Percentiles rank a stretch among this genome's conserved stretches.
Evolutionary conservation across 768 basidiomycete genomes (phyloP).

Genomic region (Imleria badia): DNA sequence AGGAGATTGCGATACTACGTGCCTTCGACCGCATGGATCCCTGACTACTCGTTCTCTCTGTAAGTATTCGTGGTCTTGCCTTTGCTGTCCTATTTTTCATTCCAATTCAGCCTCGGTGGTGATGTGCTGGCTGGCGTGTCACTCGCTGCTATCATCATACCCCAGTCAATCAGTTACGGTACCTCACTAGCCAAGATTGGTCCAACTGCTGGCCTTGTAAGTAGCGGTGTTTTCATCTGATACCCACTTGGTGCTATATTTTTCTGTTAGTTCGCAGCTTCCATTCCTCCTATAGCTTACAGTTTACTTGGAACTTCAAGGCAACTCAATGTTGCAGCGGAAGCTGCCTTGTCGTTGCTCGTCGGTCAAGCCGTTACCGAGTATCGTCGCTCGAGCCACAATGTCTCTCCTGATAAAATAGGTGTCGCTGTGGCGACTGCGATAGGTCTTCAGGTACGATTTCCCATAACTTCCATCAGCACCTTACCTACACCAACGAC

Average conservation of each 20-base stretch:
- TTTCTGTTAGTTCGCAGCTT: slow-evolving; percentile 65
- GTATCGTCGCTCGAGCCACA: slow-evolving; percentile 48
- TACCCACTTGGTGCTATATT: not conserved
- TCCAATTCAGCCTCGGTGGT: slow-evolving; percentile 47
- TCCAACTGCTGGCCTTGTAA: slow-evolving; percentile 81
- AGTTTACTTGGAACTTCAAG: slow-evolving; percentile 85
- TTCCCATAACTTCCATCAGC: not conserved
- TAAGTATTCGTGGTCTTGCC: slow-evolving; percentile 35
- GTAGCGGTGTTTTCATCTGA: slow-evolving; percentile 24
- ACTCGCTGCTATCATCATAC: slow-evolving; percentile 80
- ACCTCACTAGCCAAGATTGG: slow-evolving; percentile 82
- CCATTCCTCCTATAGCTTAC: slow-evolving; percentile 86
- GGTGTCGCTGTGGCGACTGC: slow-evolving; percentile 74
- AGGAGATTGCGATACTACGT: slow-evolving; percentile 72
- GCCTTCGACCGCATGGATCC: slow-evolving; percentile 78
- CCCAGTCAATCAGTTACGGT: slow-evolving; percentile 90
- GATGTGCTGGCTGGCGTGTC: slow-evolving; percentile 87
- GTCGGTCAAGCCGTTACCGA: slow-evolving; percentile 85
- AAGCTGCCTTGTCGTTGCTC: slow-evolving; percentile 84
- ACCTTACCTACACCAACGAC: not conserved
- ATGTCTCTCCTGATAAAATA: slow-evolving; percentile 44
- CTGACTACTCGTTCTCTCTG: slow-evolving; percentile 68
- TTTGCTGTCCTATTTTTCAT: not conserved
- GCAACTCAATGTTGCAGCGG: slow-evolving; percentile 82
- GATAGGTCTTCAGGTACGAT: slow-evolving; percentile 75